Evolutionary conservation across 2,329 filamentous ascomycete species (phyloP).

Genomic region (Fusarium pseudoanthophilum): DNA sequence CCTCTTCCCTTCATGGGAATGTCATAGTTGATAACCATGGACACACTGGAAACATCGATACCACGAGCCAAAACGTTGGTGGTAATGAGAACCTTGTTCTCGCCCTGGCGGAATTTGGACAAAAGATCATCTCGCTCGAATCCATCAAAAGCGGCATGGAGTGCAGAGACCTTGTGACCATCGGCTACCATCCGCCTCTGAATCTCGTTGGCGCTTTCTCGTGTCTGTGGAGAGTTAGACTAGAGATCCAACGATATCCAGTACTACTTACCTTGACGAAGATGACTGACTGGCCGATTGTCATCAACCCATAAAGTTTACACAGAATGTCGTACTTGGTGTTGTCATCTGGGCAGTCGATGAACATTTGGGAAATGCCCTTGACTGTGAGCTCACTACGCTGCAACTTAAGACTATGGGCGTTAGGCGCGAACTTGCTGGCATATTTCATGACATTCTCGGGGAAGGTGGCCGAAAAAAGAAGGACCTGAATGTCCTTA

Average conservation of each 20-base stretch:
- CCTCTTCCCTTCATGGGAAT: conserved; percentile 79
- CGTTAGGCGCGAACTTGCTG: conserved; percentile 81
- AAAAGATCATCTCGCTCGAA: conserved; percentile 84
- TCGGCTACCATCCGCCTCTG: conserved; percentile 86
- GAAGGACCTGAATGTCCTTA: conserved; percentile 80
- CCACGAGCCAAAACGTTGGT: conserved; percentile 97
- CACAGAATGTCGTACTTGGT: conserved; percentile 91
- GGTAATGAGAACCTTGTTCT: conserved; percentile 95
- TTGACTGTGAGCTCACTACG: conserved; percentile 94
- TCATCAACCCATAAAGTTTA: conserved; percentile 95
- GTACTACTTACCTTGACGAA: conserved; percentile 80
- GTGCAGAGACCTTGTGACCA: conserved; percentile 89
- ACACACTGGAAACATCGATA: conserved; percentile 91
- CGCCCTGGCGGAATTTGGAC: conserved; percentile 84
- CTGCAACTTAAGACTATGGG: conserved; percentile 87
- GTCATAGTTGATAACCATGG: conserved; percentile 98
- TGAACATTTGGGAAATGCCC: conserved; percentile 97
- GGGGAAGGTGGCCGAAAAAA: conserved; percentile 96
- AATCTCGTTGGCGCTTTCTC: conserved; percentile 86
- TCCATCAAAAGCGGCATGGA: conserved; percentile 90
- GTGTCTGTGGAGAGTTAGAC: conserved; percentile 66
- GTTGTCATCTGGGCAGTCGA: conserved; percentile 85
- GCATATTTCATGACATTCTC: conserved; percentile 87
- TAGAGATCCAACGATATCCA: not conserved
- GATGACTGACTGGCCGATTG: conserved; percentile 96